Evolutionary conservation across 306 rosid genomes (phyloP).

Genomic region (Pyrus bretschneideri): DNA sequence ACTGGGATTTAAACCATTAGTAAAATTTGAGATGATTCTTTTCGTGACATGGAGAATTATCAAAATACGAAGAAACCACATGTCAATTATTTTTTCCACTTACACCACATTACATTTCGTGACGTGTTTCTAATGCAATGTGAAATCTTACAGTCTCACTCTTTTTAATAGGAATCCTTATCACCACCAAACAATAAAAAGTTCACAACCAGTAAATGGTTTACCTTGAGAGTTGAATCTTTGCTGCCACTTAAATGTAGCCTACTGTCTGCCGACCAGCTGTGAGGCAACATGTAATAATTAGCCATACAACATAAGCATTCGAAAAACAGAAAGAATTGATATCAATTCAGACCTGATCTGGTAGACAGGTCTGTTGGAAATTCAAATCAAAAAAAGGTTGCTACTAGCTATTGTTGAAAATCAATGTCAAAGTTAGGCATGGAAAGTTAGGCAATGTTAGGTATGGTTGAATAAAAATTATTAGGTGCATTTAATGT

Average conservation of each 20-base stretch:
- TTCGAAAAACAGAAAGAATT: not conserved
- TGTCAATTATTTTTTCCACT: not conserved
- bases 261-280: constrained; percentile 99
- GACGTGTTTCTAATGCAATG: not conserved
- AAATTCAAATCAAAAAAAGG: too few species aligned
- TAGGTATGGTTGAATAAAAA: too few species aligned
- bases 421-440: too few species aligned
- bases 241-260: constrained; percentile 87
- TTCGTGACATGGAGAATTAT: not conserved
- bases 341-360: constrained; percentile 52
- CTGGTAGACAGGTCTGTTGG: constrained; percentile 92
- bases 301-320: constrained; percentile 12
- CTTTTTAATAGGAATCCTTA: not conserved
- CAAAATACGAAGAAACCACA: not conserved
- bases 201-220: not conserved
- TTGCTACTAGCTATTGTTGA: too few species aligned
- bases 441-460: too few species aligned
- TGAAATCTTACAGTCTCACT: not conserved
- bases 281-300: constrained; percentile 28
- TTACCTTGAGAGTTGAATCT: constrained; percentile 92
- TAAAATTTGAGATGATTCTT: not conserved
- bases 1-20: not conserved
- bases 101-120: not conserved
- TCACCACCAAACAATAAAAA: not conserved
- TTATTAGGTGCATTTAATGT: too few species aligned